Evolutionary conservation across 305 asterid species (phyloP).

Genomic region (Nicotiana rustica): DNA sequence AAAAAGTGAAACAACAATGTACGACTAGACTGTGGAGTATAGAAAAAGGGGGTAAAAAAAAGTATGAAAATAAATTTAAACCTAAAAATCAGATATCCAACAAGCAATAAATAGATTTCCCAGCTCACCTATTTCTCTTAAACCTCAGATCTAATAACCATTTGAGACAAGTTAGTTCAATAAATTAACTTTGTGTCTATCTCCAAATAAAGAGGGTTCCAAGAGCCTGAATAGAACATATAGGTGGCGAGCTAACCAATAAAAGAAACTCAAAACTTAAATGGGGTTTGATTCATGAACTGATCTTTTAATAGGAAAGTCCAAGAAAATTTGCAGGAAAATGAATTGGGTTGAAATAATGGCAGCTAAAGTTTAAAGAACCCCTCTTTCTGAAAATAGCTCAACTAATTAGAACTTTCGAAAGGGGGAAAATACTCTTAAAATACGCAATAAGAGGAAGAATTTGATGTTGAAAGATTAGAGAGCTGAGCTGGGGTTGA

Average conservation of each 20-base stretch:
- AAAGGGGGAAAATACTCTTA: constrained; percentile 20
- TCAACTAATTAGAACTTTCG: neutral
- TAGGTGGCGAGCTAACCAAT: constrained; percentile 3
- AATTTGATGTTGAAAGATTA: neutral
- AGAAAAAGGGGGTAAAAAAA: constrained; percentile 15
- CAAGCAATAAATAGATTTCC: constrained; percentile 34
- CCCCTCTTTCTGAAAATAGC: constrained; percentile 13
- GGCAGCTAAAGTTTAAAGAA: neutral
- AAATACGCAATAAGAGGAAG: constrained; percentile 11
- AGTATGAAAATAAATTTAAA: constrained; percentile 23
- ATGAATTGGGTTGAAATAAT: constrained; percentile 15
- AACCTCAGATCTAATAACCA: constrained; percentile 38
- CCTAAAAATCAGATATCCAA: constrained; percentile 32
- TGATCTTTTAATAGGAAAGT: constrained; percentile 42
- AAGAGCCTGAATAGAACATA: neutral
- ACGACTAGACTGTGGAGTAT: constrained; percentile 19
- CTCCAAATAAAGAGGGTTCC: neutral
- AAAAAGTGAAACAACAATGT: constrained; percentile 29
- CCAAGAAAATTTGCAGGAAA: constrained; percentile 32
- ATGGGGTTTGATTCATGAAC: constrained; percentile 50
- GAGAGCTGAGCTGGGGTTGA: constrained; percentile 16
- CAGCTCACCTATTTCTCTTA: constrained; percentile 38
- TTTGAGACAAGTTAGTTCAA: neutral
- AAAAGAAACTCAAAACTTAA: constrained; percentile 33
- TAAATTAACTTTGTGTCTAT: neutral